Evolutionary conservation across 179 eudicot genomes (phyloP).

Genomic region (Carnegiea gigantea): DNA sequence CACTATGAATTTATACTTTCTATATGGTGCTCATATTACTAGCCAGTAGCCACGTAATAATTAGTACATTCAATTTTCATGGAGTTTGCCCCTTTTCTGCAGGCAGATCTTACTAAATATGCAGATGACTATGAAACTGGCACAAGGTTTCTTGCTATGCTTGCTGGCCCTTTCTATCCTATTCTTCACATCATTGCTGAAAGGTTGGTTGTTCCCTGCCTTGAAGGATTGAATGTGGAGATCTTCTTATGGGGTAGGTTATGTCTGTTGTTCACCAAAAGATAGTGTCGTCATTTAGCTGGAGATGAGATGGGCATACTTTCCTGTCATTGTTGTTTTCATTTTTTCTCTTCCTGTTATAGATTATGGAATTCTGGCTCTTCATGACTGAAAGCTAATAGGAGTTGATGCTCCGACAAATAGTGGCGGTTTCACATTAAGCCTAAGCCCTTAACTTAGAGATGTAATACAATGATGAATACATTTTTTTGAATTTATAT

Average conservation of each 20-base stretch:
- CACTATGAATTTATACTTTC: not conserved
- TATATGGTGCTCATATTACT: not conserved
- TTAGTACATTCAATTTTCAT: conserved; percentile 14
- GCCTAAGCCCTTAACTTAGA: not conserved
- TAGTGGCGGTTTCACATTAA: not conserved
- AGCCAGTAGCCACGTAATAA: not conserved
- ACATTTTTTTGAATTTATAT: not conserved
- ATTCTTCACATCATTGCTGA: conserved; percentile 63
- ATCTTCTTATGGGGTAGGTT: not conserved
- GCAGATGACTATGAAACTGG: conserved; percentile 56
- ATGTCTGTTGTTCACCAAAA: not conserved
- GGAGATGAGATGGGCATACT: not conserved
- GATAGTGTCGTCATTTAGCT: not conserved
- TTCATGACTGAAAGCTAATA: too few species aligned
- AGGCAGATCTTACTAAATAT: conserved; percentile 70
- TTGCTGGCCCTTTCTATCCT: conserved; percentile 73
- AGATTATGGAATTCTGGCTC: too few species aligned
- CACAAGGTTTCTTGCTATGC: conserved; percentile 79
- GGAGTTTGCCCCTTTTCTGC: conserved; percentile 26
- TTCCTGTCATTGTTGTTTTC: not conserved
- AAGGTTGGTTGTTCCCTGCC: conserved; percentile 41
- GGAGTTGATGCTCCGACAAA: not conserved
- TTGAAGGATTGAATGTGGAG: not conserved
- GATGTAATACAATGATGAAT: not conserved
- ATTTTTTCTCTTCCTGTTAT: not conserved